These are phyloP conservation scores for Phialophora macrospora DNA, from an alignment of 2,329 filamentous ascomycete genomes.

Conservation along the genomic window DNA sequence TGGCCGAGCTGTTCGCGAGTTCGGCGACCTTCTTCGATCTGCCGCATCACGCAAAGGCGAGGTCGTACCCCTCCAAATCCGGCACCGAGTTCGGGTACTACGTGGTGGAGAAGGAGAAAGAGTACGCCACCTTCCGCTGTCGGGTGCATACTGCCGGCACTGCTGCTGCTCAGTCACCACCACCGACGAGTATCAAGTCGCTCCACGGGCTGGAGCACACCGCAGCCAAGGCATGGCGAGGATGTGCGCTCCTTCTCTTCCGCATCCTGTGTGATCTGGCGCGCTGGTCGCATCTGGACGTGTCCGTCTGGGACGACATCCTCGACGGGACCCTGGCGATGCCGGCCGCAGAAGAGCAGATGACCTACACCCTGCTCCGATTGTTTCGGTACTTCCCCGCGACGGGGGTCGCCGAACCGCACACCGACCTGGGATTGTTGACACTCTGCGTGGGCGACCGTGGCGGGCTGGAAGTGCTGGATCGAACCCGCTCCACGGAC, in stretches of 20 bases:
- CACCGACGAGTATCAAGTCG: neutral
- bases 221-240: conserved; percentile 35
- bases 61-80: conserved; percentile 37
- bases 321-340: conserved; percentile 36
- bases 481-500: conserved; percentile 21
- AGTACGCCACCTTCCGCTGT: conserved; percentile 41
- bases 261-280: conserved; percentile 41
- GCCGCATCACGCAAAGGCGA: conserved; percentile 17
- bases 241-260: conserved; percentile 35
- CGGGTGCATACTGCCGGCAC: conserved; percentile 14
- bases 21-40: conserved; percentile 27
- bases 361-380: conserved; percentile 38
- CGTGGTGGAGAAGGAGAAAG: conserved; percentile 39
- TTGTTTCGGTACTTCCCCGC: conserved; percentile 41
- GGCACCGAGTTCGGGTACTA: conserved; percentile 42
- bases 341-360: conserved; percentile 26
- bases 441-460: conserved; percentile 41
- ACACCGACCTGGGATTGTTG: conserved; percentile 41
- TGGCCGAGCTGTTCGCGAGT: conserved; percentile 19
- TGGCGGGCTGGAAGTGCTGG: conserved; percentile 39
- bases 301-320: conserved; percentile 38
- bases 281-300: conserved; percentile 33
- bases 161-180: neutral
- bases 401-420: conserved; percentile 37
- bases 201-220: conserved; percentile 15